phyloP scores from a whole-genome alignment of 768 basidiomycete species.

The Pleurotus djamor region DNA sequence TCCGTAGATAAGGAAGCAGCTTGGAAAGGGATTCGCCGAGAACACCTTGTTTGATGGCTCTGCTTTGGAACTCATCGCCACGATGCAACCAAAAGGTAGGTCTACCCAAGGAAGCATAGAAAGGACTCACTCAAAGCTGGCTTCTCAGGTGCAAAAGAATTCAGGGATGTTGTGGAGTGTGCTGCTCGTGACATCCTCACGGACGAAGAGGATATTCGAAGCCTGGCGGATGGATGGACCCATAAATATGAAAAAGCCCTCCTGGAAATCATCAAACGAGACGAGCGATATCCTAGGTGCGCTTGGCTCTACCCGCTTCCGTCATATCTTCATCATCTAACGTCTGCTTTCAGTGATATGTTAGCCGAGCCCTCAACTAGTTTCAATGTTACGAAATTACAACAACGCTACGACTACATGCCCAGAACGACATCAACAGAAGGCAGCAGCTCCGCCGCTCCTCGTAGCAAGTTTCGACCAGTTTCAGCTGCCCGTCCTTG shows the following conservation, averaged over 20 bases:
- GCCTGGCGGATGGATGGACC: conserved; percentile 27
- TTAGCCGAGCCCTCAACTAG: not conserved
- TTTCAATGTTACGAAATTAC: conserved; percentile 22
- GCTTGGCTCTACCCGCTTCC: too few relatives aligned
- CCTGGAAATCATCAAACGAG: conserved; percentile 32
- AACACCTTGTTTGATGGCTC: not conserved
- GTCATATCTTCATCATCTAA: too few relatives aligned
- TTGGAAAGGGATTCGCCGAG: not conserved
- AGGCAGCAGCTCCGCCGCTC: not conserved
- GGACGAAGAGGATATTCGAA: conserved; percentile 44
- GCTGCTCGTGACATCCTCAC: conserved; percentile 41
- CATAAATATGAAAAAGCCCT: conserved; percentile 32
- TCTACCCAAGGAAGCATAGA: not conserved
- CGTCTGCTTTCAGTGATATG: not conserved
- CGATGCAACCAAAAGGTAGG: conserved; percentile 38
- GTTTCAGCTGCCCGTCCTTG: not conserved
- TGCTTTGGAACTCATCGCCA: conserved; percentile 27
- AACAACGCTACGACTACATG: conserved; percentile 29
- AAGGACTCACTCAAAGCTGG: not conserved
- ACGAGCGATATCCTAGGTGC: conserved; percentile 3
- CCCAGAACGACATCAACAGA: conserved; percentile 7
- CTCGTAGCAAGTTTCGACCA: not conserved
- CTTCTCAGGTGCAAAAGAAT: conserved; percentile 30
- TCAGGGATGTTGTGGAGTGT: conserved; percentile 31
- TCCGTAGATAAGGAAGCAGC: not conserved